Percentiles rank a stretch among this genome's conserved stretches.
Conservation (phyloP, 2,329 filamentous ascomycete species). For the Stylonectria norvegica region DNA sequence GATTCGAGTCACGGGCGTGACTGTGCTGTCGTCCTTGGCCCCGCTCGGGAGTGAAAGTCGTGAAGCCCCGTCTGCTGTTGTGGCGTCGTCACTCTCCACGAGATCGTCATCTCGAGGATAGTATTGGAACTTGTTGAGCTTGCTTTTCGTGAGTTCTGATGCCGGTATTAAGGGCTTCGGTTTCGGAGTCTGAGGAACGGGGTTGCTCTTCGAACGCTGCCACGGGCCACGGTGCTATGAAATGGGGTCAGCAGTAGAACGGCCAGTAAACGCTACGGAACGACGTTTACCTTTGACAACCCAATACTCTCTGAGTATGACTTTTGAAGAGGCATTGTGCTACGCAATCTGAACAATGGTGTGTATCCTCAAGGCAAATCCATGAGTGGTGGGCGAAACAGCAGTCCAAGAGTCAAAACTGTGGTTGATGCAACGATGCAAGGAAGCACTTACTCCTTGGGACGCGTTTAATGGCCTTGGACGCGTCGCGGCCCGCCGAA, state of each 20-base stretch:
- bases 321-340: slow-evolving; percentile 39
- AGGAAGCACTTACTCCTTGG: not conserved
- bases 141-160: slow-evolving; percentile 58
- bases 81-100: slow-evolving; percentile 12
- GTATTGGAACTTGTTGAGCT: slow-evolving; percentile 56
- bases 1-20: slow-evolving; percentile 51
- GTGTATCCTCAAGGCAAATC: slow-evolving; percentile 12
- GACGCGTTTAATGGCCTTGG: slow-evolving; percentile 27
- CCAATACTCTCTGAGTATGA: slow-evolving; percentile 38
- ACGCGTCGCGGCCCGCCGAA: slow-evolving; percentile 20
- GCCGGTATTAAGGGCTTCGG: slow-evolving; percentile 44
- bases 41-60: slow-evolving; percentile 11
- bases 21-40: slow-evolving; percentile 21
- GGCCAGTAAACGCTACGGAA: slow-evolving; percentile 8
- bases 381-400: slow-evolving; percentile 14
- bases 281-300: slow-evolving; percentile 30
- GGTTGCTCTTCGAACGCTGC: slow-evolving; percentile 54
- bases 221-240: slow-evolving; percentile 43
- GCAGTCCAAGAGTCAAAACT: not conserved
- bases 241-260: slow-evolving; percentile 7
- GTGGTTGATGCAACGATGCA: no score
- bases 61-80: not conserved
- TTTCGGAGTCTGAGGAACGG: slow-evolving; percentile 36
- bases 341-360: slow-evolving; percentile 13
- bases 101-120: slow-evolving; percentile 23